Conservation (phyloP, 2,329 filamentous ascomycete genomes). For the Phyllosticta citriasiana region DNA sequence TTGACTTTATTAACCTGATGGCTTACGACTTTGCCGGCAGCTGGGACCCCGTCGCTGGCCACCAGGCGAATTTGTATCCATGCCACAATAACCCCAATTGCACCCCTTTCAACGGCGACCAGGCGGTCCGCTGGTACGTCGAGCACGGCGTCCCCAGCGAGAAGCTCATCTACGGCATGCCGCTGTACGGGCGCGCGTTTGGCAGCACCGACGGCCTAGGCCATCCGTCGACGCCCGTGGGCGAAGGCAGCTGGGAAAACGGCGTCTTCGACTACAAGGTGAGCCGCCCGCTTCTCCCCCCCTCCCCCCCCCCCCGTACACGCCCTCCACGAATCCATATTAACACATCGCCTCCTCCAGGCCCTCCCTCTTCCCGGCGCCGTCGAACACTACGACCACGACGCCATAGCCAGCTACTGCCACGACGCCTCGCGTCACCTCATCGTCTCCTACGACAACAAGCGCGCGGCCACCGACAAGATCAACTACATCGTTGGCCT, state of each 20-base stretch:
- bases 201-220: conserved; percentile 68
- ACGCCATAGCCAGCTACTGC: conserved; percentile 63
- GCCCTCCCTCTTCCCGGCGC: conserved; percentile 61
- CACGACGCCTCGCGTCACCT: conserved; percentile 54
- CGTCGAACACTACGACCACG: conserved; percentile 52
- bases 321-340: not conserved
- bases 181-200: conserved; percentile 82
- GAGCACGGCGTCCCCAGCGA: conserved; percentile 46
- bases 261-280: conserved; percentile 80
- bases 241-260: conserved; percentile 72
- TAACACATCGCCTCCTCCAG: conserved; percentile 15
- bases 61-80: conserved; percentile 70
- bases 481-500: conserved; percentile 55
- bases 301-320: not conserved
- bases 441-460: conserved; percentile 70
- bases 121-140: conserved; percentile 63
- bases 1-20: conserved; percentile 44
- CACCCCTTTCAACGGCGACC: conserved; percentile 70
- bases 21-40: conserved; percentile 56
- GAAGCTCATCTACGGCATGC: conserved; percentile 87
- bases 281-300: not conserved
- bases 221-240: conserved; percentile 57
- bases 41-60: conserved; percentile 63
- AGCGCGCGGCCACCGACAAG: conserved; percentile 58
- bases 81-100: conserved; percentile 45